Evolutionary conservation across 768 basidiomycete genomes (phyloP).

Genomic region (Hygrophorus pudorinus): DNA sequence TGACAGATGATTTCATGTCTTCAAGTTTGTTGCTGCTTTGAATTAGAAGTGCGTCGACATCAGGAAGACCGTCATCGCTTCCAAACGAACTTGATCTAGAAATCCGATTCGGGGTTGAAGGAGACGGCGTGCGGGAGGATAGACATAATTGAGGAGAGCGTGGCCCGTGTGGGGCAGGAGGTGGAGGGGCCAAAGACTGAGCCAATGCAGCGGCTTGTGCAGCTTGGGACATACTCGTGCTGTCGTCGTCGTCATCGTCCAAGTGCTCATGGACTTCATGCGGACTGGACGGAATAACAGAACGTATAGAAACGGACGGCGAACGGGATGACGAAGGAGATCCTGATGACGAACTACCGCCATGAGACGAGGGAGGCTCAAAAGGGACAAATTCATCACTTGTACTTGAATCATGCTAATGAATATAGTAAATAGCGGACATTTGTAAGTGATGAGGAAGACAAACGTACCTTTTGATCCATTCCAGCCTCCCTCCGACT

Average conservation of each 20-base stretch:
- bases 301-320: slow-evolving; percentile 17
- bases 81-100: slow-evolving; percentile 5
- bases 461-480: slow-evolving; percentile 48
- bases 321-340: slow-evolving; percentile 36
- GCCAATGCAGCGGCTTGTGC: slow-evolving; percentile 8
- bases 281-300: slow-evolving; percentile 14
- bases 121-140: slow-evolving; percentile 65
- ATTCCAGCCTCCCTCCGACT: slow-evolving; percentile 61
- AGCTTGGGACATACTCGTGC: slow-evolving; percentile 5
- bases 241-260: background rate
- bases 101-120: slow-evolving; percentile 29
- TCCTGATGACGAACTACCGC: slow-evolving; percentile 22
- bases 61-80: slow-evolving; percentile 13
- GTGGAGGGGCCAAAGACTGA: slow-evolving; percentile 49
- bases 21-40: slow-evolving; percentile 7
- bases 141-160: slow-evolving; percentile 42
- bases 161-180: slow-evolving; percentile 61
- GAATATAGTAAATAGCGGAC: background rate
- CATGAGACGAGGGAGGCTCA: background rate
- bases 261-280: slow-evolving; percentile 10
- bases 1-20: slow-evolving; percentile 27
- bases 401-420: background rate
- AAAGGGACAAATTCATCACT: background rate
- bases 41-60: slow-evolving; percentile 9
- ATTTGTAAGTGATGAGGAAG: background rate